These are phyloP conservation scores for Serendipita vermifera DNA, from an alignment of 768 basidiomycete species.

Conservation along the genomic window DNA sequence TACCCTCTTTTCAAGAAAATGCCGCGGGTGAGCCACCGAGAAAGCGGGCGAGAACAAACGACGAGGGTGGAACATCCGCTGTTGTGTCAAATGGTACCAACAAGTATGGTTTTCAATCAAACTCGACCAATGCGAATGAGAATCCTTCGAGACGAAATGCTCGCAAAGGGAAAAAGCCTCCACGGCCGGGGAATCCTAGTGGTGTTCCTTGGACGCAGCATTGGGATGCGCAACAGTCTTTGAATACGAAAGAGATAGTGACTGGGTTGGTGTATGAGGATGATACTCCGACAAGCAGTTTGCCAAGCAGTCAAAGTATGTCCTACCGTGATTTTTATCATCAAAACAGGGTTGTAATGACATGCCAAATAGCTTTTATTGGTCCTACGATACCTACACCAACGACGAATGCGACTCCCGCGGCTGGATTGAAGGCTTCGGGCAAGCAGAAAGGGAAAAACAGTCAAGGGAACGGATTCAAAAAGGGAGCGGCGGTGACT, in stretches of 20 bases:
- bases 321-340: not conserved
- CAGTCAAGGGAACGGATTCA: not conserved
- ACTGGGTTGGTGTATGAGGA: not conserved
- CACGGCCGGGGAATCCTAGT: not conserved
- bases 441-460: not conserved
- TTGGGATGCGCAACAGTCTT: not conserved
- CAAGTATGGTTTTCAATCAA: not conserved
- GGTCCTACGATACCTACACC: not conserved
- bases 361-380: not conserved
- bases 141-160: not conserved
- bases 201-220: not conserved
- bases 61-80: too few species aligned
- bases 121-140: not conserved
- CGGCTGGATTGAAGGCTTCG: not conserved
- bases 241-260: too few species aligned
- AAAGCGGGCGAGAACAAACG: not conserved
- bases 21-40: not conserved
- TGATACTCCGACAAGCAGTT: not conserved
- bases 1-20: not conserved
- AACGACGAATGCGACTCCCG: too few species aligned
- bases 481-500: not conserved
- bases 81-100: not conserved
- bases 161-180: not conserved
- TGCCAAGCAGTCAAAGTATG: not conserved
- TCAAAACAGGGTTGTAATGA: not conserved